Conservation (phyloP, 106 monocot genomes). For the Dendrobium chrysotoxum region DNA sequence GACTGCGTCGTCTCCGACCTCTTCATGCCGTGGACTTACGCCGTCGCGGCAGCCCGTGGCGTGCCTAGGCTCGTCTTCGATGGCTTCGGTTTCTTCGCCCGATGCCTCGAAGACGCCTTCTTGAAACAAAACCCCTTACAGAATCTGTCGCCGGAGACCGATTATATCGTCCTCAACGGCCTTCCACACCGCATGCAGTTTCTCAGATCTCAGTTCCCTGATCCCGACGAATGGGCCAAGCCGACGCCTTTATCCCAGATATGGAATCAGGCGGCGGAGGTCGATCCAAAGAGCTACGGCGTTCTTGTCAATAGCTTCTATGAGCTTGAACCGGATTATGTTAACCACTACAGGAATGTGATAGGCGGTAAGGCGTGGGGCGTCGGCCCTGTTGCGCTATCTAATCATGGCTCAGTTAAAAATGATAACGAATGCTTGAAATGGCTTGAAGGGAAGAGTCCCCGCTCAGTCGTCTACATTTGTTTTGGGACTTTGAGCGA, state of each 20-base stretch:
- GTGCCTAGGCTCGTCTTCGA: conserved; percentile 37
- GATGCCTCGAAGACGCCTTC: neutral
- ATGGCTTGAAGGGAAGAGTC: conserved; percentile 18
- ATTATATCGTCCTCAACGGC: conserved; percentile 14
- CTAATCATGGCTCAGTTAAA: neutral
- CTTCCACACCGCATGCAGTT: conserved; percentile 31
- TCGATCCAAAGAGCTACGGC: conserved; percentile 16
- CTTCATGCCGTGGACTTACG: conserved; percentile 29
- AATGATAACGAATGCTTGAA: conserved; percentile 1
- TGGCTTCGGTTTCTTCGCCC: conserved; percentile 16
- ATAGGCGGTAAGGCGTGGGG: conserved; percentile 10
- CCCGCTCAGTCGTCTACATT: conserved; percentile 21
- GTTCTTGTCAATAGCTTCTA: conserved; percentile 26
- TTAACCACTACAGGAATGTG: conserved; percentile 5
- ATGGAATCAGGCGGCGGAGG: conserved; percentile 4
- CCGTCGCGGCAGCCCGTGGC: conserved; percentile 4
- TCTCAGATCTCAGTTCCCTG: conserved; percentile 5
- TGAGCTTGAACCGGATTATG: conserved; percentile 21
- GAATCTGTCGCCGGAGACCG: neutral
- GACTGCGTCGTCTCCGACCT: conserved; percentile 37
- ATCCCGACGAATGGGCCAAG: neutral
- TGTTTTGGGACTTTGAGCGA: conserved; percentile 17
- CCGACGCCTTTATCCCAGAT: conserved; percentile 8
- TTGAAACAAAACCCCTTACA: neutral
- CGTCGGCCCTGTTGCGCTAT: conserved; percentile 19